A percentile compares a stretch with the other conserved stretches of the same genome.
Conservation (phyloP, 495 filamentous ascomycete genomes). For the Daldinia grandis region DNA sequence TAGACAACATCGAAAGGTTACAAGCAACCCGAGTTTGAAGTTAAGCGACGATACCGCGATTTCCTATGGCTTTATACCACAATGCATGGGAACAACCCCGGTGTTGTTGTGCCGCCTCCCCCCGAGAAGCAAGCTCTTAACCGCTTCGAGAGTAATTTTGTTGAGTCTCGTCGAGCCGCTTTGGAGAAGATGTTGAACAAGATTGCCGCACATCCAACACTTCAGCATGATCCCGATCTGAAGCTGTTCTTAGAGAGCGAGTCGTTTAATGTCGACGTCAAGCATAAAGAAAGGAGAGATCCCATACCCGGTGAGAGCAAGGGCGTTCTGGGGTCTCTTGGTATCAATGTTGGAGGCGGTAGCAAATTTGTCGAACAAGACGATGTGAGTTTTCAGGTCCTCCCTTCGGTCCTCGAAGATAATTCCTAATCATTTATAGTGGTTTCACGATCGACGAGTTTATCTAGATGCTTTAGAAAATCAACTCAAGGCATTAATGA, state of each 20-base stretch:
- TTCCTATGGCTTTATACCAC: slow-evolving; percentile 97
- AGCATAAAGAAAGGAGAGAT: slow-evolving; percentile 95
- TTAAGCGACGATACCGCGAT: slow-evolving; percentile 92
- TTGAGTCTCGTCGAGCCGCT: slow-evolving; percentile 88
- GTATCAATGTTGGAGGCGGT: slow-evolving; percentile 75
- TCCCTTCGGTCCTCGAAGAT: slow-evolving; percentile 22
- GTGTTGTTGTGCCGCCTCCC: slow-evolving; percentile 92
- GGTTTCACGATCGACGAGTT: slow-evolving; percentile 95
- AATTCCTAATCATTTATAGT: slow-evolving; percentile 58
- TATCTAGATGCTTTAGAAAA: slow-evolving; percentile 95
- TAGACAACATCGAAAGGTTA: slow-evolving; percentile 97
- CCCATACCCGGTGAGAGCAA: slow-evolving; percentile 88
- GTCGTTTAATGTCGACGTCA: slow-evolving; percentile 92
- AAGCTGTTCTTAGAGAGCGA: slow-evolving; percentile 98
- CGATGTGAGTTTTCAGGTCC: slow-evolving; percentile 70
- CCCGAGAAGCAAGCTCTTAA: slow-evolving; percentile 98
- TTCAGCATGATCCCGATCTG: slow-evolving; percentile 91
- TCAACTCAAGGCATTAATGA: slow-evolving; percentile 91
- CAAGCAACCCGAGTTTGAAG: slow-evolving; percentile 85
- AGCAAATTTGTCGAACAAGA: slow-evolving; percentile 97
- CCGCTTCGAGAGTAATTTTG: slow-evolving; percentile 95
- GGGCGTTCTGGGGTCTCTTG: slow-evolving; percentile 87
- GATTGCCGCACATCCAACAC: slow-evolving; percentile 84
- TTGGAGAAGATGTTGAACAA: slow-evolving; percentile 98
- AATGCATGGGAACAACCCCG: slow-evolving; percentile 92